Percentiles rank a stretch among this genome's conserved stretches.
These are phyloP conservation scores for Xylaria sp. DNA, from an alignment of 2,329 filamentous ascomycete genomes.

Conservation along the genomic window DNA sequence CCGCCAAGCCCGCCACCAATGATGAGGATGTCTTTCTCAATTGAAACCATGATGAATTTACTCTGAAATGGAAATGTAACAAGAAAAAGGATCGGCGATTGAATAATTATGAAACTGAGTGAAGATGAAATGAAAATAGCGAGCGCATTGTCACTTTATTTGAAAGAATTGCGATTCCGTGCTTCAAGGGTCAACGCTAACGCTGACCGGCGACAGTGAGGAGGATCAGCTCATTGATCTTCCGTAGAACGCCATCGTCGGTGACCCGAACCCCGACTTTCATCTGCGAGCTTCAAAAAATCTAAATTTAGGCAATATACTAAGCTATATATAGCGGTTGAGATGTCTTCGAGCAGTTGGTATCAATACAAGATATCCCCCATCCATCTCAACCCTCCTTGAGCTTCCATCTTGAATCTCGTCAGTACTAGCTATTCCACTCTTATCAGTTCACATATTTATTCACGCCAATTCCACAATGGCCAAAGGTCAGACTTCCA, in stretches of 20 bases:
- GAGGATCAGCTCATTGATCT: not conserved
- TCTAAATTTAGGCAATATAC: not conserved
- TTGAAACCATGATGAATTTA: not conserved
- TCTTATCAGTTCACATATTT: not conserved
- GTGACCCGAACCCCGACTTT: not conserved
- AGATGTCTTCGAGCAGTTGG: not conserved
- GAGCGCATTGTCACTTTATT: not conserved
- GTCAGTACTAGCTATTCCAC: not conserved
- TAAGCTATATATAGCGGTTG: not conserved
- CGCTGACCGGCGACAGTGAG: not conserved
- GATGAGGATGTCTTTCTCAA: conserved; percentile 39
- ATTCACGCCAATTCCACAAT: not conserved
- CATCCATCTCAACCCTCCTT: not conserved
- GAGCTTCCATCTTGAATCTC: not conserved
- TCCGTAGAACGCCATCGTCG: not conserved
- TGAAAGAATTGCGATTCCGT: not conserved
- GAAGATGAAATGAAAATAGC: not conserved
- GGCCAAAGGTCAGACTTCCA: not conserved
- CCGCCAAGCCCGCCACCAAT: conserved; percentile 45
- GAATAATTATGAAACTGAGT: not conserved
- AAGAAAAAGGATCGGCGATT: too few relatives aligned
- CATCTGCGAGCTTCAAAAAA: not conserved
- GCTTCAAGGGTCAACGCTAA: not conserved
- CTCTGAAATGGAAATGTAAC: not conserved
- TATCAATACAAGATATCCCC: not conserved